phyloP scores from a whole-genome alignment of 2,329 filamentous ascomycete species.

The Colletotrichum lindemuthianum region DNA sequence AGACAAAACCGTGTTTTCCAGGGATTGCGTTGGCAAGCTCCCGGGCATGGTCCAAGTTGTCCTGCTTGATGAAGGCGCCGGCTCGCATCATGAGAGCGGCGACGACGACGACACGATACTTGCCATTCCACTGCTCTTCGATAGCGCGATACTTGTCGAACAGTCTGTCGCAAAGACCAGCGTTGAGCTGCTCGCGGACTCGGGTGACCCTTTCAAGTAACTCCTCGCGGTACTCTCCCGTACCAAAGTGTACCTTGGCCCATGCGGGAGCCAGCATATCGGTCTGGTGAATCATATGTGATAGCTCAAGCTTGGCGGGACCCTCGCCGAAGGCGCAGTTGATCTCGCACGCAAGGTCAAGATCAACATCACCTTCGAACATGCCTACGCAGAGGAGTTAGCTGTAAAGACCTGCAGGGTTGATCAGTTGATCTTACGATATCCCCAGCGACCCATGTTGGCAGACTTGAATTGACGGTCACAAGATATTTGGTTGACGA shows the following conservation, averaged over 20 bases:
- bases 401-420: neutral
- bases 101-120: conserved; percentile 38
- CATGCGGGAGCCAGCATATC: conserved; percentile 2
- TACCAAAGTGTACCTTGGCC: neutral
- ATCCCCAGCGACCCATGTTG: conserved; percentile 22
- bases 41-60: conserved; percentile 36
- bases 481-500: neutral
- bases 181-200: neutral
- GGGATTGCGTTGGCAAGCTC: conserved; percentile 31
- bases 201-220: neutral
- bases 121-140: conserved; percentile 6
- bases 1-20: conserved; percentile 8
- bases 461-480: too few relatives aligned
- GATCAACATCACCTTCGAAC: conserved; percentile 1
- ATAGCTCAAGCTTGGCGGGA: neutral
- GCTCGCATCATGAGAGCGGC: conserved; percentile 40
- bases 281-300: neutral
- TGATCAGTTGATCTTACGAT: neutral
- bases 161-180: neutral
- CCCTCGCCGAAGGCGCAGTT: neutral
- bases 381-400: neutral
- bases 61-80: conserved; percentile 38
- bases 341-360: conserved; percentile 1
- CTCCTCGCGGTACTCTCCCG: neutral
- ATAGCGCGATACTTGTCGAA: conserved; percentile 6